Evolutionary conservation across 2,329 filamentous ascomycete genomes (phyloP), one percentile per base, ranked within the genome.

Genomic region (Clonostachys byssicola): DNA sequence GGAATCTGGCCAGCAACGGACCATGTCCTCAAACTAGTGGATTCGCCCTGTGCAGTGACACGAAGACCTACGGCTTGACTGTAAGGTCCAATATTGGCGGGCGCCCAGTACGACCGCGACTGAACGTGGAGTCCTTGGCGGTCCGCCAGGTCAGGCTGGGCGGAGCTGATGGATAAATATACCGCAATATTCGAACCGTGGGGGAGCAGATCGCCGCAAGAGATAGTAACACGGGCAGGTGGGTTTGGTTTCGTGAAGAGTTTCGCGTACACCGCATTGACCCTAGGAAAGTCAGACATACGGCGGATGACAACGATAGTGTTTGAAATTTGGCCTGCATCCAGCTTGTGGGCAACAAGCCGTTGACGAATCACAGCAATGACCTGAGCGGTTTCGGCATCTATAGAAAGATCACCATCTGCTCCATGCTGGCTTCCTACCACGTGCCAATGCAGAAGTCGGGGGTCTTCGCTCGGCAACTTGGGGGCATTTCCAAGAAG

Each of bases 71-170:
- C 83, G 5, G 91, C 90, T 69, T 99, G 94, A 47, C 92, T 96
- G 66, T 97, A 97, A 0, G 94, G 94, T 0, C 94, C 94, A 46
- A 99, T 97, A 60, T 97, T 97, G 17, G 94, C 92, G 0, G 94
- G 94, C 0, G 94, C 94, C 94, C 94, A 99, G 73, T 97, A 97
- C 12, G 90, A 95, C 38, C 89, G 77, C 5, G 88, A 92, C 67
- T 97, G 94, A 6, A 99, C 92, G 63, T 99, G 94, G 2, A 97
- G 77, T 1, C 81, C 81, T 45, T 76, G 73, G 67, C 88, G 66
- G 34, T 61, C 56, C n/a, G 46, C 46, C 6, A 45, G 50, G 9
- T 52, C 48, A 18, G 64, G 51, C 3, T 50, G 50, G 2, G 59
- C 52, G 20, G 72, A 70, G 17, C 46, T 41, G 5, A 72, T 61